Evolutionary conservation across 1,284 basidiomycete species (phyloP).

Genomic region (Wallemia hederae): DNA sequence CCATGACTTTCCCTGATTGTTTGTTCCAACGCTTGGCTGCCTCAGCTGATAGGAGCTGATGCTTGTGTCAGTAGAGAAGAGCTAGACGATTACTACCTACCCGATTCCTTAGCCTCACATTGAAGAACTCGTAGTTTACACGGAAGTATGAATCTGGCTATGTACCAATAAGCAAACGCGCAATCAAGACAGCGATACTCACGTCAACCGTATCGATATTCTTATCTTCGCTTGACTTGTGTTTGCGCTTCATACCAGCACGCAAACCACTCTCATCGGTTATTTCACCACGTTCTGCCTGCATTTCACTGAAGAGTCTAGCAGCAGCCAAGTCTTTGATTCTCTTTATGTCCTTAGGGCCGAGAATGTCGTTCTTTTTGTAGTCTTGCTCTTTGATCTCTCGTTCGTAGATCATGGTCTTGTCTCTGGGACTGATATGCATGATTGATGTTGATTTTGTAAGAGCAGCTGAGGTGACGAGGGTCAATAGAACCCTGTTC

Average conservation of each 20-base stretch:
- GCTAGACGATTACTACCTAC: conserved; percentile 11
- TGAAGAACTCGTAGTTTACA: conserved; percentile 65
- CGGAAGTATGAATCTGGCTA: conserved; percentile 47
- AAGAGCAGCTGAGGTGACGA: background rate
- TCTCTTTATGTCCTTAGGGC: conserved; percentile 15
- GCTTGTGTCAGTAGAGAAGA: conserved; percentile 2
- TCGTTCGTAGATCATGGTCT: conserved; percentile 11
- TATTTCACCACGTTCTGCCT: conserved; percentile 9
- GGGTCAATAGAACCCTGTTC: background rate
- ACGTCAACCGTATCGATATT: conserved; percentile 30
- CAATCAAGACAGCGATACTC: conserved; percentile 11
- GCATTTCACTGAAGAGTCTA: conserved; percentile 15
- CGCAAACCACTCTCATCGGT: conserved; percentile 1
- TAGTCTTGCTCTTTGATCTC: conserved; percentile 6
- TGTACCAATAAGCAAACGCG: background rate
- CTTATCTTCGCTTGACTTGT: conserved; percentile 21
- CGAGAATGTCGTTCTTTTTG: conserved; percentile 12
- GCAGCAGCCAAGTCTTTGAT: conserved; percentile 11
- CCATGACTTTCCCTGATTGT: conserved; percentile 36
- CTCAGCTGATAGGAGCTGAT: conserved; percentile 40
- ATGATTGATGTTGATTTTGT: background rate
- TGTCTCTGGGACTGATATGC: conserved; percentile 12
- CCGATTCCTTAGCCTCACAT: conserved; percentile 60
- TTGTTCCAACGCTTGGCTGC: conserved; percentile 48
- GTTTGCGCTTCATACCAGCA: background rate